Conservation (phyloP, 2,329 filamentous ascomycete genomes). For the Diplodia seriata region DNA sequence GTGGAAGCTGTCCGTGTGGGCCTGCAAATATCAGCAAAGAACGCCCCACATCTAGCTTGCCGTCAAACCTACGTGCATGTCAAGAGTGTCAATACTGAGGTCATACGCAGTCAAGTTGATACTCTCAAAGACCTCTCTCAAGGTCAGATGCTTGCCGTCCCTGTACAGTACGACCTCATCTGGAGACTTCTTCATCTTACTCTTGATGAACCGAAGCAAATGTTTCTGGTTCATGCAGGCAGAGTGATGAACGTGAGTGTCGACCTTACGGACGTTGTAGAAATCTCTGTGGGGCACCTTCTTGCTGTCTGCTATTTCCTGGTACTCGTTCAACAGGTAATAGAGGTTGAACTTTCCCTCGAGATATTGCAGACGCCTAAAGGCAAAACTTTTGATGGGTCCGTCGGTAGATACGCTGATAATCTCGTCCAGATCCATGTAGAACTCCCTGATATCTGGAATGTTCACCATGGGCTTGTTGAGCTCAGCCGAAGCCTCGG, state of each 20-base stretch:
- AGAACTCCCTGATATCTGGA: conserved; percentile 94
- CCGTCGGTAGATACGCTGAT: conserved; percentile 92
- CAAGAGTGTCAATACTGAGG: conserved; percentile 94
- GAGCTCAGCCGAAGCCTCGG: conserved; percentile 64
- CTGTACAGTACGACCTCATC: conserved; percentile 92
- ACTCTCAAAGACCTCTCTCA: conserved; percentile 93
- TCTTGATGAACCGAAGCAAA: conserved; percentile 96
- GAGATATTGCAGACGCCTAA: conserved; percentile 89
- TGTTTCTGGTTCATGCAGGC: conserved; percentile 99
- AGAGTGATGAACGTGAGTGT: conserved; percentile 98
- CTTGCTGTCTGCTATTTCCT: conserved; percentile 97
- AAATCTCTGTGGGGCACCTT: conserved; percentile 97
- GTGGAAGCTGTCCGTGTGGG: conserved; percentile 97
- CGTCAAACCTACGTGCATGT: conserved; percentile 84
- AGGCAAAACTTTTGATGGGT: conserved; percentile 96
- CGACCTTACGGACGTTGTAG: conserved; percentile 98
- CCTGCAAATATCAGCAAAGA: conserved; percentile 56
- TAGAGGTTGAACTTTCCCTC: conserved; percentile 98
- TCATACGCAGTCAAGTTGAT: conserved; percentile 98
- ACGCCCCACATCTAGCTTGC: no score
- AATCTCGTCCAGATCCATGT: conserved; percentile 89
- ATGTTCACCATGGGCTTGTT: conserved; percentile 77
- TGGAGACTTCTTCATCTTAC: conserved; percentile 98
- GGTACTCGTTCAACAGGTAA: conserved; percentile 90
- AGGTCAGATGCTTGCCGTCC: conserved; percentile 88